Evolutionary conservation across 2,329 filamentous ascomycete species (phyloP).

Genomic region (Apiospora rasikravindrae): DNA sequence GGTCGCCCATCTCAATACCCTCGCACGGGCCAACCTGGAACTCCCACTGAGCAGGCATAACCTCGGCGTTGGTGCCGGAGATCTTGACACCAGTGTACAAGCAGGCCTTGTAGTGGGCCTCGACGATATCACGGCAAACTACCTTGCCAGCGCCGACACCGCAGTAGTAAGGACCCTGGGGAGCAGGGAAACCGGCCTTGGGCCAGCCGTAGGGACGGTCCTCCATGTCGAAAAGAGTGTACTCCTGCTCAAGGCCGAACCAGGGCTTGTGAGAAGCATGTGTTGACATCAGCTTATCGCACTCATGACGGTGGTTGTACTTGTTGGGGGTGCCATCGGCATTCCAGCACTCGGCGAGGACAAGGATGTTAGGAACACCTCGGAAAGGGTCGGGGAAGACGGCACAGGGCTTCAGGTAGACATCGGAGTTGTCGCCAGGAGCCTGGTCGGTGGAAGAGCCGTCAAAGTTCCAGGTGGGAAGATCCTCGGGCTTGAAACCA

Average conservation of each 20-base stretch:
- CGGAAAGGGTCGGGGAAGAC: slow-evolving; percentile 94
- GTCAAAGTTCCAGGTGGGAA: slow-evolving; percentile 62
- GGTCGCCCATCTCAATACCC: slow-evolving; percentile 91
- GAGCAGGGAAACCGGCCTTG: slow-evolving; percentile 80
- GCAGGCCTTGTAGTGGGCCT: slow-evolving; percentile 88
- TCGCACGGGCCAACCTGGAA: slow-evolving; percentile 93
- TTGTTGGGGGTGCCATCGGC: slow-evolving; percentile 95
- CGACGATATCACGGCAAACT: slow-evolving; percentile 94
- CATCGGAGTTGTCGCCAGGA: slow-evolving; percentile 93
- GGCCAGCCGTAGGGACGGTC: slow-evolving; percentile 91
- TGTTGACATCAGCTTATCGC: slow-evolving; percentile 85
- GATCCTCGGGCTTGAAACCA: slow-evolving; percentile 54
- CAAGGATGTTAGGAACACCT: slow-evolving; percentile 86
- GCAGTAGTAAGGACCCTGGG: slow-evolving; percentile 96
- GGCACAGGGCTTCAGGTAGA: slow-evolving; percentile 91
- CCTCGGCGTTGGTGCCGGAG: slow-evolving; percentile 98
- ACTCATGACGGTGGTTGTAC: slow-evolving; percentile 97
- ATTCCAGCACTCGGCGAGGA: slow-evolving; percentile 94
- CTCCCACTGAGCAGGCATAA: slow-evolving; percentile 98
- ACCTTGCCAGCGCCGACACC: slow-evolving; percentile 98
- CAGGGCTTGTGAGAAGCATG: slow-evolving; percentile 85
- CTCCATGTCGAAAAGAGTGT: slow-evolving; percentile 86
- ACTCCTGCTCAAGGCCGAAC: slow-evolving; percentile 99
- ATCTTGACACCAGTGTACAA: slow-evolving; percentile 91
- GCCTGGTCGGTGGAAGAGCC: slow-evolving; percentile 93